Percentiles rank a stretch among this genome's conserved stretches.
These are phyloP conservation scores for Lantana camara DNA, from an alignment of 257 asterid species.

Conservation along the genomic window DNA sequence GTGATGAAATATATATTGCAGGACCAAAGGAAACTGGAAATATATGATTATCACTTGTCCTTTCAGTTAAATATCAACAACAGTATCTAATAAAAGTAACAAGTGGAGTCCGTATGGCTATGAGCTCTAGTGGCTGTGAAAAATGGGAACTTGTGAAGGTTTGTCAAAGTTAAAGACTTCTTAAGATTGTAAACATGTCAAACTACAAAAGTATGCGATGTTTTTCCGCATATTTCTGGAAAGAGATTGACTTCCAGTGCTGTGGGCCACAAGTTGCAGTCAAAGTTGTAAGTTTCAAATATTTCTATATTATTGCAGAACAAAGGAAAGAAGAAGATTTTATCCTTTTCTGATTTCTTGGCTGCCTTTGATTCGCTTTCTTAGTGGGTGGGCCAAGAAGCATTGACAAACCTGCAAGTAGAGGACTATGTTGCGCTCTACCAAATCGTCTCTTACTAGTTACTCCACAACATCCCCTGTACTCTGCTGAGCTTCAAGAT, in stretches of 20 bases:
- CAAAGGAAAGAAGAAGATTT: no score
- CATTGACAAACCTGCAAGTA: background rate
- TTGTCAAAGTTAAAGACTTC: no score
- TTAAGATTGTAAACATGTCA: no score
- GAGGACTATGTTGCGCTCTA: background rate
- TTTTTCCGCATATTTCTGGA: no score
- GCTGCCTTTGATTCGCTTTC: background rate
- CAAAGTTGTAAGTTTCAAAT: background rate
- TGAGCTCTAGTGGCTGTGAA: background rate
- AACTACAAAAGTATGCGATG: no score
- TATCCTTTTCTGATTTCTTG: no score
- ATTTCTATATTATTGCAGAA: background rate
- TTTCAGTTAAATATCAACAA: no score
- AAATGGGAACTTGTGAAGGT: background rate
- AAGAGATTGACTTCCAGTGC: background rate
- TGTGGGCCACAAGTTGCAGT: background rate
- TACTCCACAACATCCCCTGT: background rate
- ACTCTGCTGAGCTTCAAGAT: conserved; percentile 7
- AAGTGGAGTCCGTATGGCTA: no score
- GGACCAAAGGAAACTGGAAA: no score
- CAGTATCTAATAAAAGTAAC: no score
- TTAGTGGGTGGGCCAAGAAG: background rate
- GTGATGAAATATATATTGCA: no score
- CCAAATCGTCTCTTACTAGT: conserved; percentile 9
- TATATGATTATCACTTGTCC: no score